Conservation (phyloP, 2,329 filamentous ascomycete species). For the Ceratocystis ficicola region DNA sequence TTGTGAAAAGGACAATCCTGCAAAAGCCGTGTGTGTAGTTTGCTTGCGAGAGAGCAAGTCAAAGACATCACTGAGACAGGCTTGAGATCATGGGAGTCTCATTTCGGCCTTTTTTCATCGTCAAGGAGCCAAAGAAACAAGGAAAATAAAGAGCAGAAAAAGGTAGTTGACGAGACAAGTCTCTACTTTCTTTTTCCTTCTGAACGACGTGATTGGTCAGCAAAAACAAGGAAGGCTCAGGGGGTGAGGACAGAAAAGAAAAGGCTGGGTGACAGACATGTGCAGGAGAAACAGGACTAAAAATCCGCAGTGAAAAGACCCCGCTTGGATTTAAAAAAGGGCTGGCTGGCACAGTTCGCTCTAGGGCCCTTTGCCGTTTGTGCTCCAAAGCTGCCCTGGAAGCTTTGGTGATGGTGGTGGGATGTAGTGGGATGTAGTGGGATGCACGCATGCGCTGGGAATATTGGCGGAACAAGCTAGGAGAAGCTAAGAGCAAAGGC, state of each 20-base stretch:
- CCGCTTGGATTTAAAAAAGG: not conserved
- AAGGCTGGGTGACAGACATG: not conserved
- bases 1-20: not conserved
- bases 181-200: not conserved
- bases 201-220: not conserved
- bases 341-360: slow-evolving; percentile 2
- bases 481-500: too few species aligned
- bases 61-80: not conserved
- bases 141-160: not conserved
- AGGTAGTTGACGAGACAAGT: too few species aligned
- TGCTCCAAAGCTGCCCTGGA: not conserved
- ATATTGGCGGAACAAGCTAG: too few species aligned
- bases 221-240: slow-evolving; percentile 1
- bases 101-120: not conserved
- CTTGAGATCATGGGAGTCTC: not conserved
- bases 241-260: not conserved
- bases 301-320: not conserved
- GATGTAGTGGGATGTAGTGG: too few species aligned
- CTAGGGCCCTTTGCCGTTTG: not conserved
- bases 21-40: too few species aligned
- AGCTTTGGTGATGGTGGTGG: not conserved
- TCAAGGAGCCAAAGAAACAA: not conserved
- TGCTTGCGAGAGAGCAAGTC: not conserved
- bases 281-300: not conserved
- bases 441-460: not conserved